These are phyloP conservation scores for Colletotrichum coccodes DNA, from an alignment of 2,329 filamentous ascomycete genomes.

Conservation along the genomic window DNA sequence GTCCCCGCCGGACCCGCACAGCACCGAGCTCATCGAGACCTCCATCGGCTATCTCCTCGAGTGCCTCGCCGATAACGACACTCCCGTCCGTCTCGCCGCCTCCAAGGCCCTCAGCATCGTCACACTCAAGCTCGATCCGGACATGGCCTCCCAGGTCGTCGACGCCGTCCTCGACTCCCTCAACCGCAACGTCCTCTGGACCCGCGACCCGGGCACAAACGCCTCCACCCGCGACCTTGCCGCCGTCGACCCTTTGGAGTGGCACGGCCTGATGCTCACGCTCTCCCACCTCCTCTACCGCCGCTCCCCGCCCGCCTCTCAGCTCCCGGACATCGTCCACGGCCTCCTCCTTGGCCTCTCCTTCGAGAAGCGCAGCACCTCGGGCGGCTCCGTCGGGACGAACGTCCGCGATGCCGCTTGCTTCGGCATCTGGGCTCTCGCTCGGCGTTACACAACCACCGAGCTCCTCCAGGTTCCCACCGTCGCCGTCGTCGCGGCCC, in stretches of 20 bases:
- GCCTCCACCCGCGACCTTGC: constrained; percentile 67
- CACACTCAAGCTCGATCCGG: constrained; percentile 79
- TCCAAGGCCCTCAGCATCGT: constrained; percentile 94
- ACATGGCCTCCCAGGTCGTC: constrained; percentile 88
- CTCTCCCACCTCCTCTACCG: constrained; percentile 88
- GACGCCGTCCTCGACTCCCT: constrained; percentile 83
- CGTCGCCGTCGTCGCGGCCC: constrained; percentile 53
- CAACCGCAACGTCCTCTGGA: constrained; percentile 67
- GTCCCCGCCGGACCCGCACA: constrained; percentile 48
- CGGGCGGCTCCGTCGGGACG: constrained; percentile 85
- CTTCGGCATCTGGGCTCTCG: constrained; percentile 94
- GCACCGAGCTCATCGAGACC: constrained; percentile 75
- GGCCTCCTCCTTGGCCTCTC: constrained; percentile 82
- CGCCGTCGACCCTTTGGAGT: constrained; percentile 82
- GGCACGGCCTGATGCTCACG: constrained; percentile 93
- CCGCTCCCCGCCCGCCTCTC: constrained; percentile 77
- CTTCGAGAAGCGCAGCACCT: constrained; percentile 89
- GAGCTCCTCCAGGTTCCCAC: constrained; percentile 76
- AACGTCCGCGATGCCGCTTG: constrained; percentile 96
- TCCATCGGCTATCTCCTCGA: constrained; percentile 85
- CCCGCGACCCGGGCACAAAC: constrained; percentile 47
- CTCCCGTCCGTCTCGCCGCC: constrained; percentile 87
- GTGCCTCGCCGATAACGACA: constrained; percentile 85
- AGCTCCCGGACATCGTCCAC: constrained; percentile 79
- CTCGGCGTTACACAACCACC: constrained; percentile 83